These are phyloP conservation scores for Fusarium sp. DNA, from an alignment of 2,329 filamentous ascomycete genomes.

Conservation along the genomic window DNA sequence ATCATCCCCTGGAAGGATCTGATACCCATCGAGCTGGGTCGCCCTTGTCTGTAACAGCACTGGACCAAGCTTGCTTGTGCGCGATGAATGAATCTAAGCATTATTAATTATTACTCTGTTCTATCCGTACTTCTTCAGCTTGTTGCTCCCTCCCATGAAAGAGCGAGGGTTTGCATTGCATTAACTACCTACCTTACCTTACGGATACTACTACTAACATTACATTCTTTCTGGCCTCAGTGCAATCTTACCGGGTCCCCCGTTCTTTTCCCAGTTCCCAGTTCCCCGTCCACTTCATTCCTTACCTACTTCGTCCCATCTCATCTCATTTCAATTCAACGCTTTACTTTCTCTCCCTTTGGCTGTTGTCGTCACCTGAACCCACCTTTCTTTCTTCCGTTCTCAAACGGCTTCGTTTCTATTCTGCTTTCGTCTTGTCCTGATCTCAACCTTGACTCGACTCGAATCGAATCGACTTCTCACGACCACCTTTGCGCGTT, in stretches of 20 bases:
- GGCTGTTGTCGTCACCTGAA: slow-evolving; percentile 22
- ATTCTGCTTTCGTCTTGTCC: slow-evolving; percentile 23
- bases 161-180: slow-evolving; percentile 8
- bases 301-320: slow-evolving; percentile 23
- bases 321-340: slow-evolving; percentile 32
- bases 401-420: slow-evolving; percentile 24
- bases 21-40: slow-evolving; percentile 32
- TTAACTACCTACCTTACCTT: background rate
- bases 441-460: background rate
- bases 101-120: background rate
- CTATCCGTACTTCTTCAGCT: slow-evolving; percentile 6
- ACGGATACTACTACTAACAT: background rate
- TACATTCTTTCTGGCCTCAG: slow-evolving; percentile 28
- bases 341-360: slow-evolving; percentile 20
- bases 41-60: slow-evolving; percentile 18
- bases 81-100: background rate
- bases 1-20: slow-evolving; percentile 9
- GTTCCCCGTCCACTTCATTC: slow-evolving; percentile 19
- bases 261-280: slow-evolving; percentile 17
- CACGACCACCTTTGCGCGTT: slow-evolving; percentile 10
- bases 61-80: background rate
- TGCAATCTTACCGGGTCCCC: slow-evolving; percentile 33
- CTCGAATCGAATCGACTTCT: slow-evolving; percentile 1
- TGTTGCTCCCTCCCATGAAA: slow-evolving; percentile 4
- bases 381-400: slow-evolving; percentile 25